These are phyloP conservation scores for Prunus dulcis DNA, from an alignment of 306 rosid genomes.

Conservation along the genomic window DNA sequence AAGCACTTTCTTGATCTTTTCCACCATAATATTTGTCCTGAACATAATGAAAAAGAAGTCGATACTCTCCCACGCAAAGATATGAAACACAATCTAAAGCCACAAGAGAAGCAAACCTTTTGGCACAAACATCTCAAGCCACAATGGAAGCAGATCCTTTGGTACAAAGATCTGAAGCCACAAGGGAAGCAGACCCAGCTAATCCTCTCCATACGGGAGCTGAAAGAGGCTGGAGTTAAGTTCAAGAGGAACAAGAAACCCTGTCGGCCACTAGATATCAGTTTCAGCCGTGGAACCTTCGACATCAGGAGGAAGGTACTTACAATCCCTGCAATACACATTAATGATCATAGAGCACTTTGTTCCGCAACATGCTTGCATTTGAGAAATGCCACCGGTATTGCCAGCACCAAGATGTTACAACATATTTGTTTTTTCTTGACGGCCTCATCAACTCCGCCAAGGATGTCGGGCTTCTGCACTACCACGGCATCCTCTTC, in stretches of 20 bases:
- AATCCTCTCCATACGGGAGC: slow-evolving; percentile 30
- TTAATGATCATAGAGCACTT: slow-evolving; percentile 41
- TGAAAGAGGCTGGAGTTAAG: slow-evolving; percentile 37
- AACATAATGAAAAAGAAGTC: not conserved
- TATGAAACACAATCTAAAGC: too few relatives aligned
- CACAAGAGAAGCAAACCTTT: too few relatives aligned
- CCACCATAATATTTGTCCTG: slow-evolving; percentile 21
- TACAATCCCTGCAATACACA: slow-evolving; percentile 28
- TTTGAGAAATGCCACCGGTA: slow-evolving; percentile 41
- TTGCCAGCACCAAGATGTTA: slow-evolving; percentile 34
- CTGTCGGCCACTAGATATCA: slow-evolving; percentile 19
- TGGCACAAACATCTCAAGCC: too few relatives aligned
- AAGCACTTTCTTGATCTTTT: slow-evolving; percentile 42
- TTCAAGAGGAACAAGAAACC: slow-evolving; percentile 12
- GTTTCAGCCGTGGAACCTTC: slow-evolving; percentile 2
- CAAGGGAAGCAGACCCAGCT: slow-evolving; percentile 18
- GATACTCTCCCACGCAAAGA: not conserved
- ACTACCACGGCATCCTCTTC: slow-evolving; percentile 32
- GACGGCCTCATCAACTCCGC: slow-evolving; percentile 40
- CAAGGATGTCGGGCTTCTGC: slow-evolving; percentile 34
- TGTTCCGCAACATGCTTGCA: slow-evolving; percentile 44
- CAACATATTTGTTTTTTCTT: slow-evolving; percentile 47
- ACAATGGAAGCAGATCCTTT: too few relatives aligned
- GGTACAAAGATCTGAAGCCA: too few relatives aligned
- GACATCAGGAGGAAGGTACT: slow-evolving; percentile 9